A percentile compares a stretch with the other conserved stretches of the same genome.
These are phyloP conservation scores for Fragilaria crotonensis DNA, from an alignment of 108 stramenopile genomes.

Conservation along the genomic window DNA sequence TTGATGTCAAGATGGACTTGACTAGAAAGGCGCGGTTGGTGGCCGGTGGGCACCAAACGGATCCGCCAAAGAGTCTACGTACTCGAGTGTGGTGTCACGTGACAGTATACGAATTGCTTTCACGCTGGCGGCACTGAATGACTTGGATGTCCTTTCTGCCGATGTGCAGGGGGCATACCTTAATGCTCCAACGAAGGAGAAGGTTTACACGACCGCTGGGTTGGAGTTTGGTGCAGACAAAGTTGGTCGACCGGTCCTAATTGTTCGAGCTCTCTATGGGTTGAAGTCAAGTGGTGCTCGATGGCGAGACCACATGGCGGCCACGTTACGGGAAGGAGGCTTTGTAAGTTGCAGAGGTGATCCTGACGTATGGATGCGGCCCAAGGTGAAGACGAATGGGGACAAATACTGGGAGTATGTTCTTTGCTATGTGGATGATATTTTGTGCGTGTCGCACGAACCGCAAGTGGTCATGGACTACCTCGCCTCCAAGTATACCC, in stretches of 20 bases:
- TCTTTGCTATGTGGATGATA: conserved; percentile 19
- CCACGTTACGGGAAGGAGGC: too few species aligned
- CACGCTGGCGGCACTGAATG: conserved; percentile 21
- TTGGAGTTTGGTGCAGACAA: conserved; percentile 23
- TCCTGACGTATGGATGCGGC: conserved; percentile 32
- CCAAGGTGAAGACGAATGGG: neutral
- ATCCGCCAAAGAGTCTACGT: conserved; percentile 27
- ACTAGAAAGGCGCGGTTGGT: conserved; percentile 31
- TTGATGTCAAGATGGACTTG: conserved; percentile 44
- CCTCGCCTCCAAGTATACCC: neutral
- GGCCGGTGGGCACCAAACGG: conserved; percentile 20
- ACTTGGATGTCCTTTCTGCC: conserved; percentile 10
- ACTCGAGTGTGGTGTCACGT: conserved; percentile 41
- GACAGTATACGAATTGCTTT: conserved; percentile 35
- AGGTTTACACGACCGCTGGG: conserved; percentile 22
- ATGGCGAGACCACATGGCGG: neutral
- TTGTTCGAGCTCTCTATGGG: conserved; percentile 25
- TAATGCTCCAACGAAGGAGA: conserved; percentile 21
- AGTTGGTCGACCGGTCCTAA: conserved; percentile 9
- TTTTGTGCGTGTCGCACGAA: conserved; percentile 6
- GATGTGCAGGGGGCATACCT: conserved; percentile 17
- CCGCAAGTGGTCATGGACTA: neutral
- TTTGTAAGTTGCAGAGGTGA: conserved; percentile 5
- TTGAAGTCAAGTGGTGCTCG: conserved; percentile 17
- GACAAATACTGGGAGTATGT: conserved; percentile 27